phyloP scores from a whole-genome alignment of 805 yeast species.

The Saturnispora kantuleensis region DNA sequence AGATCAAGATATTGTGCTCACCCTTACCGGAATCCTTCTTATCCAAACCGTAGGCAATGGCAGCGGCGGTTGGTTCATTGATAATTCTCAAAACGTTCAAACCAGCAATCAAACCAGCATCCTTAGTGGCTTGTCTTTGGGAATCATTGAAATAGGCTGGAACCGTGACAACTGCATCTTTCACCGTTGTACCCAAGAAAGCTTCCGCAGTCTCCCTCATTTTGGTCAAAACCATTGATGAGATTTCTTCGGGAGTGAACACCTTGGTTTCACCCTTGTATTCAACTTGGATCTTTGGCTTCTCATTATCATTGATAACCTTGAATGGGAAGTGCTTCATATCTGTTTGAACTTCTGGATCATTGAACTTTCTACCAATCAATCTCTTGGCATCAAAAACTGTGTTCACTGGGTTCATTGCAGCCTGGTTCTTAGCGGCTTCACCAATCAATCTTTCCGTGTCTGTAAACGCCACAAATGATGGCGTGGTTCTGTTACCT shows the following conservation, averaged over 20 bases:
- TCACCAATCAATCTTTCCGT: conserved; percentile 91
- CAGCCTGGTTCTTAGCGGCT: conserved; percentile 96
- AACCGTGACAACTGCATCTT: conserved; percentile 90
- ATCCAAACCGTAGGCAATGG: conserved; percentile 92
- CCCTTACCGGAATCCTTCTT: conserved; percentile 67
- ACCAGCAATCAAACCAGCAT: conserved; percentile 95
- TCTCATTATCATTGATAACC: conserved; percentile 62
- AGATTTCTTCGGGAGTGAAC: conserved; percentile 91
- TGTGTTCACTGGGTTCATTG: conserved; percentile 84
- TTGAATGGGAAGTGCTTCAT: conserved; percentile 79
- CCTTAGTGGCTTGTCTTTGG: conserved; percentile 97
- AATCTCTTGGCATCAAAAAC: conserved; percentile 87
- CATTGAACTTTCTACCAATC: conserved; percentile 81
- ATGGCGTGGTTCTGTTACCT: conserved; percentile 97
- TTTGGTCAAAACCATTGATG: conserved; percentile 84
- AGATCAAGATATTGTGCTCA: conserved; percentile 74
- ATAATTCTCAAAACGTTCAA: conserved; percentile 89
- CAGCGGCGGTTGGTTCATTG: conserved; percentile 97
- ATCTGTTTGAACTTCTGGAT: conserved; percentile 74
- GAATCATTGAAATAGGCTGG: conserved; percentile 98
- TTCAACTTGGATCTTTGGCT: conserved; percentile 78
- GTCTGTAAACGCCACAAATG: conserved; percentile 90
- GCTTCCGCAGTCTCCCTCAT: conserved; percentile 88
- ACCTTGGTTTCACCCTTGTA: conserved; percentile 76
- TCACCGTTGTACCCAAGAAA: conserved; percentile 73